phyloP scores from a whole-genome alignment of 306 rosid species.

The Luffa acutangula region DNA sequence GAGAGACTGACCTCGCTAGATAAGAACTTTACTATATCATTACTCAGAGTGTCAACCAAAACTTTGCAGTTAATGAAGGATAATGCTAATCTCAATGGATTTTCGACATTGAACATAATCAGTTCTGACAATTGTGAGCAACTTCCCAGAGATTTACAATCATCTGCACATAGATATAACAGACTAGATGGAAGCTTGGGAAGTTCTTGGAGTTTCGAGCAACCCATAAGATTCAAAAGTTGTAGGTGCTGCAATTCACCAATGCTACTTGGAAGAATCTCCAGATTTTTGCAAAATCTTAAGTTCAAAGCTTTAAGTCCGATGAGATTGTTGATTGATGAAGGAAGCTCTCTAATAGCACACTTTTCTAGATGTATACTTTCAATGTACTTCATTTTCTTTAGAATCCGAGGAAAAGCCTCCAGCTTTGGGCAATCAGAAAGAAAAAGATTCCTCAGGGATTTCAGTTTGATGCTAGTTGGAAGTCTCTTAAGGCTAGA shows the following conservation, averaged over 20 bases:
- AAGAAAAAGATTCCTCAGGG: conserved; percentile 6
- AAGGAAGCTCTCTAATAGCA: conserved; percentile 12
- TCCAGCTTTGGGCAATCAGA: conserved; percentile 14
- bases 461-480: conserved; percentile 5
- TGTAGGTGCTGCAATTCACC: background rate
- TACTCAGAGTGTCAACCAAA: background rate
- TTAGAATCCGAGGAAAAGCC: conserved; percentile 16
- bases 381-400: background rate
- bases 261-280: conserved; percentile 4
- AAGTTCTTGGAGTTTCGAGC: background rate
- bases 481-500: conserved; percentile 18
- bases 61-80: background rate
- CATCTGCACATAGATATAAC: background rate
- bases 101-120: background rate
- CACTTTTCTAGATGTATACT: background rate
- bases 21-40: background rate
- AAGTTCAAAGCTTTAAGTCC: conserved; percentile 17
- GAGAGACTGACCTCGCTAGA: background rate
- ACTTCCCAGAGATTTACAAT: background rate
- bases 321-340: conserved; percentile 24
- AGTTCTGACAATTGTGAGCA: background rate
- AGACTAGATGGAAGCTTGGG: background rate
- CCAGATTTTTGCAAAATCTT: background rate
- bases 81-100: background rate
- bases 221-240: background rate